Evolutionary conservation across 169 alveolate genomes (phyloP), one percentile per base, ranked within the genome.

Genomic region (Babesia gibsoni): DNA sequence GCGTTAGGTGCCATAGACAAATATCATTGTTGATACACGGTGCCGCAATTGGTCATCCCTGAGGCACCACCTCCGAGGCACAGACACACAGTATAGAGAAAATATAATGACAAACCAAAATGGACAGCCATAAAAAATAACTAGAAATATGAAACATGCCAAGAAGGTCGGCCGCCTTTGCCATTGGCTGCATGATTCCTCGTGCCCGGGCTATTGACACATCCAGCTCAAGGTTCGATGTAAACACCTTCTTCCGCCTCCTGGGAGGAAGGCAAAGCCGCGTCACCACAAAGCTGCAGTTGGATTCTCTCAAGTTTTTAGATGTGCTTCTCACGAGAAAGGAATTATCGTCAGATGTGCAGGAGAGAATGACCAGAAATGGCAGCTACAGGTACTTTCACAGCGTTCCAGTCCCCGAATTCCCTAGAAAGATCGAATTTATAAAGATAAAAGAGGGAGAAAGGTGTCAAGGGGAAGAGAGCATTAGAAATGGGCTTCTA

Each of bases 311-410:
- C 14, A 61, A 61, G 45, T 2, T 27, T 1, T 14, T 61, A 0
- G 49, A 61, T 2, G 1, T 20, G 22, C 9, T 16, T 4, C 20
- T 43, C 16, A 3, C 10, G 18, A 16, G 16, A 6, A 9, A 29
- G 42, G 42, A 4, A 23, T 14, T 58, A n/a, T 45, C 27, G n/a
- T 10, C 29, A 4, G 12, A 5, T 20, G 9, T 12, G 0, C 18
- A 23, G 35, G 56, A 8, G 14, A 48, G 59, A 12, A 61, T 61
- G 58, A 9, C 29, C 1, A 4, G 10, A 20, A 14, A 5, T 42
- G 58, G 72, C 7, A 9, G 32, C 43, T 61, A 42, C 58, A 0
- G 72, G 32, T 61, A 61, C 20, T 45, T 7, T 42, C 72, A 35
- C 23, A 43, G 59, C 12, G 18, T 61, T 10, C 58, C 72, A n/a